Evolutionary conservation across 768 basidiomycete species (phyloP), one percentile per base, ranked within the genome.

Genomic region (Lactifluus pinguis): DNA sequence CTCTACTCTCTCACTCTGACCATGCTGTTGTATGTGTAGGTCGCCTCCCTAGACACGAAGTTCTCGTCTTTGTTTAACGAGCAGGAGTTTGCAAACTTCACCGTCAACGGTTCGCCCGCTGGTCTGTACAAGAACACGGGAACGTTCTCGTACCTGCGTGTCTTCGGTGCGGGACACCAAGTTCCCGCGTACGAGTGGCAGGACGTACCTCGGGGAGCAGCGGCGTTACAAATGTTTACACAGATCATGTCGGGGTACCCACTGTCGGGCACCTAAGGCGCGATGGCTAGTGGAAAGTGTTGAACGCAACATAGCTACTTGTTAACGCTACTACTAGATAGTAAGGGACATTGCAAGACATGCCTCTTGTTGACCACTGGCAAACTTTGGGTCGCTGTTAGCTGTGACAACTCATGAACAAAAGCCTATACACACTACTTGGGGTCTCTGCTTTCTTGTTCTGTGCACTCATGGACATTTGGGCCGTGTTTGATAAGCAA

Each of bases 41-140:
- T 82, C 44, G 71, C 79, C 60, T 72, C 69, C 36, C 74, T 84
- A 1, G 67, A 78, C 45, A 83, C 82, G 29, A 68, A 75, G 60
- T 80, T 79, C 69, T 76, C 74, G 3, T 17, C 75, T 0, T 21
- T 71, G 25, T 83, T 75, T 66, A 71, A 76, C 45, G 54, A 71
- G 47, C 78, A 81, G 65, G 19, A 66, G 0, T 83, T 82, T 68
- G 63, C 75, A 11, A 74, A 74, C 49, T 84, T 75, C 70, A 81
- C 73, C 0, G 83, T 85, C 15, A 67, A 73, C 1, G 83, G 83
- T 0, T 73, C 78, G 57, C 59, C 69, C 3, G 72, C 83, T 5
- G 83, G 82, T 3, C 69, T 79, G 38, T 83, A 72, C 72, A 84
- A 84, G 73, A 83, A 82, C 59, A 81, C 83, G 5, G 83, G 82